Evolutionary conservation across 2,329 filamentous ascomycete genomes (phyloP), one percentile per base, ranked within the genome.

Genomic region (Ilyonectria destructans): DNA sequence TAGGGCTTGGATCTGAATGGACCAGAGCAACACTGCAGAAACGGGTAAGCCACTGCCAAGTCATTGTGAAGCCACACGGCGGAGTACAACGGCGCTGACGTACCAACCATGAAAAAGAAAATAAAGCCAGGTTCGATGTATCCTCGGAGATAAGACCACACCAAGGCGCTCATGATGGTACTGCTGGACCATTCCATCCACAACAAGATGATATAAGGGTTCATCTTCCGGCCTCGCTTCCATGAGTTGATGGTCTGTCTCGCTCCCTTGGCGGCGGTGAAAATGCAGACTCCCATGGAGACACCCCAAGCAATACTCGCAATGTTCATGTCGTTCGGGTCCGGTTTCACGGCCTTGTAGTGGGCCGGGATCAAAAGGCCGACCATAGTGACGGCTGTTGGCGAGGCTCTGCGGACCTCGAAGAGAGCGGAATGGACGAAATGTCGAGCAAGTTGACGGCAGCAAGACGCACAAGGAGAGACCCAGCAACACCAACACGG

Each of bases 1-100:
- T 2, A 88, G 76, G 17, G 85, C 80, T 67, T 88, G 86, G 26
- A 88, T 82, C 68, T 85, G 81, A 6, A 85, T 75, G 15, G 78
- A 78, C 84, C 84, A 85, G 6, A 77, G 69, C 12, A 73, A 61
- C 19, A 77, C 75, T 77, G 4, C 1, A 17, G 4, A 13, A 0
- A 10, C 2, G 7, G 3, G 6, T 73, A 35, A 73, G 69, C 1
- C 3, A 12, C 2, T 40, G 13, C 6, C 71, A 35, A 73, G 69
- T 1, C 3, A 12, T 2, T 40, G 13, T 4, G 6, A n/a, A 12
- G 1, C 7, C 9, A 8, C 8, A 49, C 8, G 6, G 15, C n/a
- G 1, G 6, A 2, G 2, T 17, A 10, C 5, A 12, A 54, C 6
- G 15, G 15, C n/a, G 1, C 7, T 0, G 7, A 59, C 61, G 13